phyloP scores from a whole-genome alignment of 371 early-diverging fungal species.

The Nosema bombycis region DNA sequence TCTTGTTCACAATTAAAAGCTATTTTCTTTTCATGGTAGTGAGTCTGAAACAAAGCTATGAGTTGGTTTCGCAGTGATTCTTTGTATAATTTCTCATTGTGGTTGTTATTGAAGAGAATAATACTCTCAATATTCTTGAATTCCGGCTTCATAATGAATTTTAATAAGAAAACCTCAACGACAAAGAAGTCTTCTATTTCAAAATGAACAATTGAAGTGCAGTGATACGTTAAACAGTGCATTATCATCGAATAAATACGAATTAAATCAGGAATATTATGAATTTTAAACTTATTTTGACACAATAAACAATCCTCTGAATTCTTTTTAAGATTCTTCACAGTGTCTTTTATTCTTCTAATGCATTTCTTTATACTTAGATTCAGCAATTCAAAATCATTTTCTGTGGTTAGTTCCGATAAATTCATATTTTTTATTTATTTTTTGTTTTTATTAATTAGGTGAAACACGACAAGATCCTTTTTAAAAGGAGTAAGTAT shows the following conservation, averaged over 20 bases:
- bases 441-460: background rate
- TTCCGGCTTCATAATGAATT: background rate
- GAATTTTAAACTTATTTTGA: background rate
- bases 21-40: conserved; percentile 24
- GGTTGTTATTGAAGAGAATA: conserved; percentile 14
- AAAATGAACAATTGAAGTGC: background rate
- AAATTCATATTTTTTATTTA: conserved; percentile 4
- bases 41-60: conserved; percentile 20
- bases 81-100: conserved; percentile 23
- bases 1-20: conserved; percentile 62
- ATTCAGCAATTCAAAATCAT: background rate
- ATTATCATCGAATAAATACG: conserved; percentile 16
- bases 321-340: conserved; percentile 18
- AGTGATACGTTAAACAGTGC: conserved; percentile 26
- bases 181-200: conserved; percentile 13
- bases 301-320: conserved; percentile 32
- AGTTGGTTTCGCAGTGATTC: conserved; percentile 28
- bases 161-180: conserved; percentile 29
- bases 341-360: background rate
- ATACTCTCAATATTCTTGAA: background rate
- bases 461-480: conserved; percentile 1
- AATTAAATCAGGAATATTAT: conserved; percentile 35
- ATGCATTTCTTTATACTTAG: background rate
- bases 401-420: background rate
- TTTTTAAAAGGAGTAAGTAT: background rate